Conservation (phyloP, 2,329 filamentous ascomycete species). For the Ophiostoma populinum region DNA sequence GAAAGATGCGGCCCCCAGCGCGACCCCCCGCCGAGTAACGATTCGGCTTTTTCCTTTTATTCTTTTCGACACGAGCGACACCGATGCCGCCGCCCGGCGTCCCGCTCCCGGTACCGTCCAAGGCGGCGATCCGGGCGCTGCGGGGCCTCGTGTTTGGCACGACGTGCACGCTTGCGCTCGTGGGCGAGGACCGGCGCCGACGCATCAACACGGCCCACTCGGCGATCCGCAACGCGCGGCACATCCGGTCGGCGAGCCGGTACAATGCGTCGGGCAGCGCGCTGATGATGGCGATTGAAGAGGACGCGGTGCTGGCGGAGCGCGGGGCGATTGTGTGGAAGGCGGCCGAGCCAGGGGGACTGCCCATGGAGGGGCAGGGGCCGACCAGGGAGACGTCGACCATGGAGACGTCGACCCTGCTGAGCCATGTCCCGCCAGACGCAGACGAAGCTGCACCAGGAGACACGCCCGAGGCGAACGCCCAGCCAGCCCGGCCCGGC, state of each 20-base stretch:
- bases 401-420: too few species aligned
- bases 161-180: constrained; percentile 25
- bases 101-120: constrained; percentile 25
- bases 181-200: constrained; percentile 28
- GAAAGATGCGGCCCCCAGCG: constrained; percentile 2
- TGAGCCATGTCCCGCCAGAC: too few species aligned
- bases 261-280: constrained; percentile 19
- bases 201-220: constrained; percentile 23
- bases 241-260: constrained; percentile 20
- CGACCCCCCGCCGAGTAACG: not conserved
- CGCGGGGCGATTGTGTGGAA: not conserved
- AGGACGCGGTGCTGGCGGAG: constrained; percentile 10
- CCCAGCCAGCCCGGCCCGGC: too few species aligned
- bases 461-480: too few species aligned
- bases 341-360: not conserved
- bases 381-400: too few species aligned
- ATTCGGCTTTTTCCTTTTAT: not conserved
- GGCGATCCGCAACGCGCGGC: constrained; percentile 23
- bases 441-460: too few species aligned
- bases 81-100: constrained; percentile 16
- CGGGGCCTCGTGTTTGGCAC: constrained; percentile 27
- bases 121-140: constrained; percentile 26
- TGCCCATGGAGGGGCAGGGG: too few species aligned
- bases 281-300: constrained; percentile 12
- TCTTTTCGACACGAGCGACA: too few species aligned